phyloP scores from a whole-genome alignment of 164 flowering plant genomes.

The Hamamelis virginiana region DNA sequence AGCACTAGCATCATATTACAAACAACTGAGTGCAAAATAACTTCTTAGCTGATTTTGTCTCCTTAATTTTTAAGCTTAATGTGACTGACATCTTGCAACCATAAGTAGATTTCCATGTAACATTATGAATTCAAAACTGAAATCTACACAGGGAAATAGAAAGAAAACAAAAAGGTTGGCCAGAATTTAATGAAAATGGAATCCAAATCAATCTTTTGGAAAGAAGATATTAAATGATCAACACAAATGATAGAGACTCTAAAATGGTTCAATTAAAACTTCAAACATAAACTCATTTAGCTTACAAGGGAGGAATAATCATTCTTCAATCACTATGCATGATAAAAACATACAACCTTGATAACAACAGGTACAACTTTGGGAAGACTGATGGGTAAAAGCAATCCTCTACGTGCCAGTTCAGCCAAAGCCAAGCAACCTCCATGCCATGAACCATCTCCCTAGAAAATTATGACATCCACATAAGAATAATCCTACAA shows the following conservation, averaged over 20 bases:
- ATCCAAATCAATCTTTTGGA: too few relatives aligned
- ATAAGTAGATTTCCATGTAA: too few relatives aligned
- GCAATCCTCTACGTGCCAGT: conserved; percentile 93
- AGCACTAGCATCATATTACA: not conserved
- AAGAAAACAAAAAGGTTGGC: too few relatives aligned
- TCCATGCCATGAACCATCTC: conserved; percentile 99
- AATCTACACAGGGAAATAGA: too few relatives aligned
- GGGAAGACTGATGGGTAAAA: conserved; percentile 79
- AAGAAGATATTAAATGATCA: too few relatives aligned
- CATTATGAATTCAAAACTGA: too few relatives aligned
- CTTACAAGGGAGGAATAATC: not conserved
- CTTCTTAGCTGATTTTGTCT: not conserved
- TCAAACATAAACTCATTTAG: not conserved
- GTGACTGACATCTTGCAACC: not conserved
- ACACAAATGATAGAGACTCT: too few relatives aligned
- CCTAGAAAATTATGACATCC: conserved; percentile 42
- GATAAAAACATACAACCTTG: conserved; percentile 47
- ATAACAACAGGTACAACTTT: conserved; percentile 85
- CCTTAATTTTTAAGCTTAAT: not conserved
- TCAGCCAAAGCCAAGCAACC: conserved; percentile 98
- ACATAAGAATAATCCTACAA: not conserved
- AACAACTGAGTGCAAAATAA: not conserved
- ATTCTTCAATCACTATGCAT: not conserved
- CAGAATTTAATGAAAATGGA: too few relatives aligned
- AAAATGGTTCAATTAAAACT: not conserved